Evolutionary conservation across 345 rosid species (phyloP), one percentile per base, ranked within the genome.

Genomic region (Kandelia obovata): DNA sequence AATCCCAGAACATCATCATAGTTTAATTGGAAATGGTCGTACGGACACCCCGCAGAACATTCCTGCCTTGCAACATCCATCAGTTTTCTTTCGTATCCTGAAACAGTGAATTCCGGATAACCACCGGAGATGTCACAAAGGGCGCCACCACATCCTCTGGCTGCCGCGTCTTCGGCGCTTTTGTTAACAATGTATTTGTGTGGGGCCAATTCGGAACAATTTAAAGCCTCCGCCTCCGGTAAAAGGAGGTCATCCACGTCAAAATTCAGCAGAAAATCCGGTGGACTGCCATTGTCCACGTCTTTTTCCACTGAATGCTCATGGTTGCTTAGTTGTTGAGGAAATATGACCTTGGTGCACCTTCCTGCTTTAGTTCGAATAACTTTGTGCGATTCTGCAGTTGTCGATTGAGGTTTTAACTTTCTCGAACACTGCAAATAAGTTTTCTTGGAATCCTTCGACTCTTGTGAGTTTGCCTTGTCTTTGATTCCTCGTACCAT

Each of bases 401-500:
- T 53, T 6, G 10, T n/a, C 21, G 26, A 20, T 53, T 8, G 57
- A n/a, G 21, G 58, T 53, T 53, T 21, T 37, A 9, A 37, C 9
- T 37, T 8, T 11, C 43, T 37, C 43, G 43, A 37, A 37, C 10
- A 7, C 10, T 37, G 13, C 43, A 37, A 7, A 37, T 37, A 37
- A 37, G 43, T 37, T 37, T 37, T 11, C 43, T 37, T 8, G 43
- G 11, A 37, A 37, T 37, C 43, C 9, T 37, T 37, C 58, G n/a
- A n/a, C 58, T 53, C 1, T 53, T 7, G 10, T n/a, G 58, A 53
- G 26, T 21, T n/a, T 20, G 58, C 25, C 8, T 53, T n/a, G 10
- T 21, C 17, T 53, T 53, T n/a, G 58, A 8, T 30, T 26, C 71
- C 6, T 37, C 1, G 75, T 64, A 74, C 70, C 66, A 60, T 82